Conservation (phyloP, 768 basidiomycete genomes). For the Auriscalpium microsporum region DNA sequence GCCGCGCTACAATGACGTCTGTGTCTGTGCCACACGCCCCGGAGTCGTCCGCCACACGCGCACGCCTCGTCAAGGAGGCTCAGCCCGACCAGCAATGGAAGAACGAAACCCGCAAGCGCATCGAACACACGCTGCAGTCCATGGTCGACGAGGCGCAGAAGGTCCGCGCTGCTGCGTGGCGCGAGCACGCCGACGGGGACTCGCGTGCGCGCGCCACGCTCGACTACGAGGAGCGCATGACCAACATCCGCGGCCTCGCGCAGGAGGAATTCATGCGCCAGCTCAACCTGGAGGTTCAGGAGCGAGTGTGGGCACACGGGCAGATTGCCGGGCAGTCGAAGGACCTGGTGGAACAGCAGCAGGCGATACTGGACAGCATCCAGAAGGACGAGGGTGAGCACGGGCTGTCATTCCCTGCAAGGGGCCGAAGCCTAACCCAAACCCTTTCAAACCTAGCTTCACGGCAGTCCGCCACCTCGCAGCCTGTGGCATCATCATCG, state of each 20-base stretch:
- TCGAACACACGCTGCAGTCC: slow-evolving; percentile 7
- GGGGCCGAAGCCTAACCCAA: too few species aligned
- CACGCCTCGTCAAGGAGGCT: neutral
- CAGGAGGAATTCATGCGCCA: slow-evolving; percentile 10
- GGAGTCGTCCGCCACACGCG: slow-evolving; percentile 4
- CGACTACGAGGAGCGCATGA: slow-evolving; percentile 11
- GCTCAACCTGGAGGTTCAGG: slow-evolving; percentile 6
- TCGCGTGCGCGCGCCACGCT: slow-evolving; percentile 1
- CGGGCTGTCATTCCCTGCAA: too few species aligned
- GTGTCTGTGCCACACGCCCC: neutral
- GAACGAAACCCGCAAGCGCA: slow-evolving; percentile 5
- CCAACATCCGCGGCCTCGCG: slow-evolving; percentile 5
- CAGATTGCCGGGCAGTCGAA: slow-evolving; percentile 8
- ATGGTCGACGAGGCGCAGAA: slow-evolving; percentile 11
- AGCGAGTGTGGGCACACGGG: slow-evolving; percentile 12
- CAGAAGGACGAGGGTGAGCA: slow-evolving; percentile 3
- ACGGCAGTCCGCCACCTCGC: too few species aligned
- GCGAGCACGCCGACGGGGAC: neutral
- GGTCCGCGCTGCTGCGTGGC: slow-evolving; percentile 3
- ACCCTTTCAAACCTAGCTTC: too few species aligned
- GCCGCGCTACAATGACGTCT: too few species aligned
- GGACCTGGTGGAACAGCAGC: slow-evolving; percentile 12
- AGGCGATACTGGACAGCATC: slow-evolving; percentile 14
- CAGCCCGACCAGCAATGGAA: slow-evolving; percentile 15
- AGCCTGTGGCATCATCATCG: too few species aligned